Base-by-base conservation (phyloP, 108 stramenopile species). In the Conticribra weissflogii region DNA sequence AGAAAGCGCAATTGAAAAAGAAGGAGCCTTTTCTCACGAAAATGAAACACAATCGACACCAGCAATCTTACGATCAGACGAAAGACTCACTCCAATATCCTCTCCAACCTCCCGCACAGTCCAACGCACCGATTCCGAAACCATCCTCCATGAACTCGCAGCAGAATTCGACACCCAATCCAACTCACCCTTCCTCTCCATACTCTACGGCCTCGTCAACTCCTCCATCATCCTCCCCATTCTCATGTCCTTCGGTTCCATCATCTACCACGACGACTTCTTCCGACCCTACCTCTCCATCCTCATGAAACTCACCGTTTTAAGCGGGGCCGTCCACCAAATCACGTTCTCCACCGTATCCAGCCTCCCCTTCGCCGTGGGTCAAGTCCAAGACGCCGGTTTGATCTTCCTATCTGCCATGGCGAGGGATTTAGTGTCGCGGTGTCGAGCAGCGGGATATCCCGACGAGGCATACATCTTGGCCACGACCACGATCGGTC, bases 361-460 rank as follows among this genome's bases (percentile, higher is more conserved):
- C 53, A 79, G 87, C 8, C 72, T 98, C 17, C 93, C 95, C 19
- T 98, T 97, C 73, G 96, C 97, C 5, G 94, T 98, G 21, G 97
- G 98, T 17, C 91, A 91, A 63, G 98, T 98, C 0, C 98, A 98
- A 79, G 98, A 99, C 79, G 98, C 98, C 9, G 78, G 98, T 2
- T 80, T 99, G 30, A 99, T 99, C 66, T 99, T 99, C 75, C 79
- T 99, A 47, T 81, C 85, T 31, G 76, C 81, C 53, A 99, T 99
- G 86, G 94, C 97, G 0, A 62, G 60, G 16, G 66, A 81, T 46
- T 83, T 98, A 54, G 96, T 92, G 16, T 88, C 86, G 56, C 64
- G 62, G 17, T 25, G 8, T 25, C 49, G 50, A 3, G 29, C 69
- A 28, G 52, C 52, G 9, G 47, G 59, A 5, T 71, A 57, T 27